Base-by-base conservation (phyloP, 805 yeast genomes). In the Scheffersomyces stipitis region DNA sequence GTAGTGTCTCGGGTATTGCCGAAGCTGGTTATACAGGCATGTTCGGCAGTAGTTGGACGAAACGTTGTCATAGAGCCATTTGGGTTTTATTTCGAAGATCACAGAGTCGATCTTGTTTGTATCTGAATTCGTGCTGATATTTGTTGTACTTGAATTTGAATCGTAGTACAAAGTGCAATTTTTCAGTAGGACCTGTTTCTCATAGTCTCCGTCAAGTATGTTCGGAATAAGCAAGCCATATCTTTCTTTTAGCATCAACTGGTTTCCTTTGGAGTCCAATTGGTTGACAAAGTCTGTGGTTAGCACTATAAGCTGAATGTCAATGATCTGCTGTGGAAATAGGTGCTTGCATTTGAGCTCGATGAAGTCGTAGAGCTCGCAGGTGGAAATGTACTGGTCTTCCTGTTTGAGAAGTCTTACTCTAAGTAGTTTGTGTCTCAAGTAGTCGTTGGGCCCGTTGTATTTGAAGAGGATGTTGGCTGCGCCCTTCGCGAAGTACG, bases 41-140 rank as follows among this genome's bases (percentile, higher is more conserved):
- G 82, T 80, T 5, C 86, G 58, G 46, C 86, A 80, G 17, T 69
- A 64, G 31, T 54, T 42, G 3, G 76, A 68, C 26, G 51, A 51
- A 12, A 60, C 64, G 26, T 76, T 71, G 44, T 67, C 75, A 22
- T 62, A 51, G 10, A 80, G 61, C 85, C 85, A 80, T 53, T 80
- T 80, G 1, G 86, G 86, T 50, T 80, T 80, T 46, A 79, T 62
- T 44, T 80, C 82, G 10, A 75, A 50, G 2, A 66, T 59, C 1
- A 44, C 47, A 24, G 44, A 41, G 16, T 34, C 35, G 27, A 44
- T 33, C 4, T 31, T 10, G 10, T 24, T n/a, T n/a, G 28, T n/a
- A 8, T 36, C 28, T 22, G 30, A 10, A 24, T 33, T 15, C 10
- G 24, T 16, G n/a, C n/a, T n/a, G n/a, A n/a, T n/a, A n/a, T n/a